Conservation (phyloP, 768 basidiomycete genomes). For the Suillus occidentalis region DNA sequence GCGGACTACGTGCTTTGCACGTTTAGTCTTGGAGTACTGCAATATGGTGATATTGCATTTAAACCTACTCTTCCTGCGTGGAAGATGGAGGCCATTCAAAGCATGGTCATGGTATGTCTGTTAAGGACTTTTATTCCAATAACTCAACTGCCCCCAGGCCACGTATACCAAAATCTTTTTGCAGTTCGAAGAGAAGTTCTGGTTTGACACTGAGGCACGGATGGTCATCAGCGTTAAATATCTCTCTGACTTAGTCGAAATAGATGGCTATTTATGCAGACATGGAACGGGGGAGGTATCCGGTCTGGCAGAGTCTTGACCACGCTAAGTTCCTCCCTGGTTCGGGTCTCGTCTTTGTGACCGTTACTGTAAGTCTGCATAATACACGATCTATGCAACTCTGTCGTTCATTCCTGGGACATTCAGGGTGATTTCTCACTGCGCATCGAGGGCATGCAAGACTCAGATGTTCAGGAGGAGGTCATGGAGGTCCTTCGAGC, state of each 20-base stretch:
- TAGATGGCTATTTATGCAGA: constrained; percentile 56
- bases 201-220: constrained; percentile 47
- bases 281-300: constrained; percentile 57
- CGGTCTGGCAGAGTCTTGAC: constrained; percentile 69
- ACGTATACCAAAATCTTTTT: constrained; percentile 72
- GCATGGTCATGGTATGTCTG: constrained; percentile 53
- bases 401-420: background rate
- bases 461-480: constrained; percentile 48
- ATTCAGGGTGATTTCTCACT: constrained; percentile 58
- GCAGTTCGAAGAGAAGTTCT: constrained; percentile 62
- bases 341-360: constrained; percentile 45
- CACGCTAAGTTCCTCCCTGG: constrained; percentile 57
- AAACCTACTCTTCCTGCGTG: constrained; percentile 55
- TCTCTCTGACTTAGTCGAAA: background rate
- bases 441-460: constrained; percentile 55
- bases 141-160: constrained; percentile 28
- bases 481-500: constrained; percentile 53
- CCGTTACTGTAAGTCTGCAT: constrained; percentile 23
- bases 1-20: constrained; percentile 66
- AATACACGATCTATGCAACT: background rate
- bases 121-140: background rate
- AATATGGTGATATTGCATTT: constrained; percentile 60
- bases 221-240: background rate
- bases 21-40: constrained; percentile 70
- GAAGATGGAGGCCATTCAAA: constrained; percentile 65